phyloP scores from a whole-genome alignment of 2,329 filamentous ascomycete species.

The Phialemoniopsis sp. region DNA sequence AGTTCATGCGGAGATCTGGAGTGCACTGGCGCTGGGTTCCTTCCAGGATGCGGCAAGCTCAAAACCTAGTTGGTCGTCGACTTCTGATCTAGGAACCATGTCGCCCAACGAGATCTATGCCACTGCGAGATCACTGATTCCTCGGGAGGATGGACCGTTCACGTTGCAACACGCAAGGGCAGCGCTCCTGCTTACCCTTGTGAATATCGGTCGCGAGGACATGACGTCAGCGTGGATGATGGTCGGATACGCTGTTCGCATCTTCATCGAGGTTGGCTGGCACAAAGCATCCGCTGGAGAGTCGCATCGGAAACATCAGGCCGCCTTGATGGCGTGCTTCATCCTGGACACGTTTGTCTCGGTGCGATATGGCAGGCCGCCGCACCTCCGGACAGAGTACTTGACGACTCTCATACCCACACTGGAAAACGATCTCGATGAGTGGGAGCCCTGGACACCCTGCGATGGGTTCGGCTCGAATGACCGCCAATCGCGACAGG shows the following conservation, averaged over 20 bases:
- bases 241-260: conserved; percentile 59
- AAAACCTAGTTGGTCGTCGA: conserved; percentile 1
- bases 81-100: background rate
- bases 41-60: conserved; percentile 40
- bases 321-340: conserved; percentile 49
- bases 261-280: conserved; percentile 15
- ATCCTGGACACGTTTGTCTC: conserved; percentile 58
- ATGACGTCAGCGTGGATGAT: conserved; percentile 58
- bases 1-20: conserved; percentile 54
- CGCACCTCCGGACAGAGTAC: conserved; percentile 41
- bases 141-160: conserved; percentile 40
- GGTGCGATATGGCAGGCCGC: conserved; percentile 41
- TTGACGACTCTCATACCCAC: conserved; percentile 32
- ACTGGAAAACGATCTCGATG: conserved; percentile 64
- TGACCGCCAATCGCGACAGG: conserved; percentile 12
- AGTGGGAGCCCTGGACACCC: conserved; percentile 70
- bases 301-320: conserved; percentile 12
- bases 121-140: conserved; percentile 44
- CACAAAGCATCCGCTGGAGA: too few relatives aligned
- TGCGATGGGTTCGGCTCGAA: conserved; percentile 29
- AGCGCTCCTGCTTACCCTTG: conserved; percentile 54
- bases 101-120: conserved; percentile 39
- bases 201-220: conserved; percentile 58
- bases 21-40: conserved; percentile 52
- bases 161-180: conserved; percentile 51